A percentile compares a stretch with the other conserved stretches of the same genome.
Evolutionary conservation across 2,329 filamentous ascomycete genomes (phyloP).

Genomic region (Penicillium frequentans): DNA sequence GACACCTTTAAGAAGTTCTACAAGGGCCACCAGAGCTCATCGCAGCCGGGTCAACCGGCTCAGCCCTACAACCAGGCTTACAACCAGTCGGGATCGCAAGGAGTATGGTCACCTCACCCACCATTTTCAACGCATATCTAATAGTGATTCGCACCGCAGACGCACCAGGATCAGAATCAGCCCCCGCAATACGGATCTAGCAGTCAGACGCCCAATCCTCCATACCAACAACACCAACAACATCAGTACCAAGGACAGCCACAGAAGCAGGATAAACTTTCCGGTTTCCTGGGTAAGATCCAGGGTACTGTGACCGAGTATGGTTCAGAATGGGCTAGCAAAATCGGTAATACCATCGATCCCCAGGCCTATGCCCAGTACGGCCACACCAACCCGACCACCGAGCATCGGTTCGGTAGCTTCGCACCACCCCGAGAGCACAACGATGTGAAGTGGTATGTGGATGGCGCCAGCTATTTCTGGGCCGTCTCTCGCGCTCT

Average conservation of each 20-base stretch:
- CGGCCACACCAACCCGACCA: conserved; percentile 34
- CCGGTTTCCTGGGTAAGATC: conserved; percentile 56
- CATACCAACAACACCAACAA: conserved; percentile 13
- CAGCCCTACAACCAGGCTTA: conserved; percentile 4
- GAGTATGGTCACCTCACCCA: conserved; percentile 11
- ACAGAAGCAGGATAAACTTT: conserved; percentile 38
- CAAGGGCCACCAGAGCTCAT: conserved; percentile 26
- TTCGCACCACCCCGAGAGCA: conserved; percentile 74
- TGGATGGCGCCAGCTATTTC: conserved; percentile 82
- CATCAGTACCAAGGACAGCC: conserved; percentile 30
- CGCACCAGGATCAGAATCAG: conserved; percentile 19
- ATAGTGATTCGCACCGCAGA: conserved; percentile 7
- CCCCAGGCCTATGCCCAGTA: conserved; percentile 50
- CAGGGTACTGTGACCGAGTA: conserved; percentile 53
- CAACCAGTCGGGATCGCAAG: conserved; percentile 24
- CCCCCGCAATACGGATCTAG: conserved; percentile 24
- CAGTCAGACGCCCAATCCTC: conserved; percentile 24
- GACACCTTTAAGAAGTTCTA: conserved; percentile 53
- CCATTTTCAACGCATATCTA: not conserved
- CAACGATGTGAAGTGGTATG: conserved; percentile 80
- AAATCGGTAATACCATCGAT: conserved; percentile 48
- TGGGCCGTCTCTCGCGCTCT: conserved; percentile 79
- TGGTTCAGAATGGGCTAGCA: conserved; percentile 53
- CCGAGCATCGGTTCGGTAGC: conserved; percentile 55
- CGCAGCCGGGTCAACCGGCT: conserved; percentile 18